Evolutionary conservation across 73 alveolate genomes (phyloP).

Genomic region (Breviolum minutum): DNA sequence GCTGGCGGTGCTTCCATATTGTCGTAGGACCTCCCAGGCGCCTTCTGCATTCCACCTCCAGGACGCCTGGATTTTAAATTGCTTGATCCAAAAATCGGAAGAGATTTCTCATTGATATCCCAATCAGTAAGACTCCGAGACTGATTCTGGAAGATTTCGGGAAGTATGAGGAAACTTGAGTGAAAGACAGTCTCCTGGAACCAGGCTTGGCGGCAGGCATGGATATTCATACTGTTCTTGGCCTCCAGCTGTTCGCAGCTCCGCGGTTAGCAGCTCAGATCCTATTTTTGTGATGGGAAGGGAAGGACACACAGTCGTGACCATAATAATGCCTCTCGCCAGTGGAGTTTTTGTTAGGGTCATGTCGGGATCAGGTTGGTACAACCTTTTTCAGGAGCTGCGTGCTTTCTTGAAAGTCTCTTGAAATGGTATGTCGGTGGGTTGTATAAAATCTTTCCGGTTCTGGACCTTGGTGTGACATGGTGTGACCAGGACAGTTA

Average conservation of each 20-base stretch:
- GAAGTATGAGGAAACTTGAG: too few species aligned
- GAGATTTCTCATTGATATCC: background rate
- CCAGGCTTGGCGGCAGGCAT: background rate
- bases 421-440: too few species aligned
- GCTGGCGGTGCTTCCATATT: background rate
- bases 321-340: background rate
- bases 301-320: background rate
- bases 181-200: too few species aligned
- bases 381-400: constrained; percentile 26
- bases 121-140: background rate
- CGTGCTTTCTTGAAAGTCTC: too few species aligned
- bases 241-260: background rate
- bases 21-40: background rate
- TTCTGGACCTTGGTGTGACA: background rate
- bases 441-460: background rate
- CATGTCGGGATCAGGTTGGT: constrained; percentile 17
- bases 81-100: background rate
- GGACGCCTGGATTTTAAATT: background rate
- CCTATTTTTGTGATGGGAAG: background rate
- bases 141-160: too few species aligned
- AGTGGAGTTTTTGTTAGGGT: too few species aligned
- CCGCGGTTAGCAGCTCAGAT: constrained; percentile 4
- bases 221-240: constrained; percentile 1
- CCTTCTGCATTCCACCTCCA: background rate
- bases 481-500: constrained; percentile 1